Evolutionary conservation across 495 filamentous ascomycete genomes (phyloP), one percentile per base, ranked within the genome.

Genomic region (Tuber aestivum): DNA sequence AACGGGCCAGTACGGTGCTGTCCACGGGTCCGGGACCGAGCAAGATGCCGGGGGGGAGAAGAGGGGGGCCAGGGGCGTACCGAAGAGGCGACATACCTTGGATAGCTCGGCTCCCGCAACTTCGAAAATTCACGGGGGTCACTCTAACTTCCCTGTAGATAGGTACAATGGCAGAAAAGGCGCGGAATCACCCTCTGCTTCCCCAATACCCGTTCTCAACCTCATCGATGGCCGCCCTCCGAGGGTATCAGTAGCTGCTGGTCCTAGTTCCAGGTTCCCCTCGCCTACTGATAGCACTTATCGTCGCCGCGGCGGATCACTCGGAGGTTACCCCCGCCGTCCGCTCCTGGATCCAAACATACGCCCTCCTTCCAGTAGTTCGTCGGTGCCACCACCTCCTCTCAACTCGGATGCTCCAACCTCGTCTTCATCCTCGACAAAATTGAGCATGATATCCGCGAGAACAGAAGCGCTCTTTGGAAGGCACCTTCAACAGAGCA

Each of bases 401-500:
- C 12, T 18, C 12, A 65, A 14, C 56, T 65, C 27, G 12, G 27
- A 18, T 12, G 32, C 27, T 8, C 27, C 50, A 61, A 27, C 10
- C n/a, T 61, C 50, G 9, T n/a, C 23, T n/a, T 61, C 50, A 0
- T n/a, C 41, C 41, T 42, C 50, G 4, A 18, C 56, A 32, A 65
- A 65, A 18, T 7, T 65, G 27, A 65, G 56, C 56, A 65, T 65
- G n/a, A 65, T 65, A 65, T 65, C 56, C n/a, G 56, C 56, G n/a
- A 65, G 56, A 6, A 65, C 56, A 32, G 56, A 65, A 65, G 56
- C 56, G 27, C 56, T 65, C 56, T 65, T 65, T 1, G 56, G 27
- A 18, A 65, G 4, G n/a, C 56, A 65, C 56, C n/a, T 65, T 32
- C 56, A 65, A 32, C 56, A 65, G 6, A 65, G 56, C 56, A 0